Conservation (phyloP, 352 stramenopile species). For the Plasmopara halstedii region DNA sequence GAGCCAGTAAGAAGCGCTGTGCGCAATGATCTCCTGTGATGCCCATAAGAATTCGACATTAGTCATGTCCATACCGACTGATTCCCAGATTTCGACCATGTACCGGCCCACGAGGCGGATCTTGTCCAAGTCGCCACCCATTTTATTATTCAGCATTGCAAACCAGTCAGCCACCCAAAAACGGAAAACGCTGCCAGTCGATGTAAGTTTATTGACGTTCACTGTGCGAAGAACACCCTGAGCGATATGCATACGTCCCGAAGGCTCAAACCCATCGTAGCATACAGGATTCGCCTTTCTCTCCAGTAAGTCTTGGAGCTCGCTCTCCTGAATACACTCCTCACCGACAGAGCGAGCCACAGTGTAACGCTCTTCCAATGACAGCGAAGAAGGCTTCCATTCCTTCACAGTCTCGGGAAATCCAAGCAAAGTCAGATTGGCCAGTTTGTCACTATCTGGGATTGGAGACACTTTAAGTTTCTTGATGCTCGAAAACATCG, state of each 20-base stretch:
- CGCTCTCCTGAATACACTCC: conserved; percentile 90
- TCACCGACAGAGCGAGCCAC: conserved; percentile 84
- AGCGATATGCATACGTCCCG: conserved; percentile 98
- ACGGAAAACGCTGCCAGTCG: conserved; percentile 92
- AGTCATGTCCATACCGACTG: conserved; percentile 97
- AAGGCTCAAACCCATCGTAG: conserved; percentile 99
- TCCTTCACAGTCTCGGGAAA: conserved; percentile 53
- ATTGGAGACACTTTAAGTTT: conserved; percentile 68
- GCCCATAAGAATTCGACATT: conserved; percentile 99
- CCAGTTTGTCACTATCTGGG: conserved; percentile 65
- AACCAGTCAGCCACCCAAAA: conserved; percentile 99
- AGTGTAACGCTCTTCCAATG: conserved; percentile 73
- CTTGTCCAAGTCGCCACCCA: conserved; percentile 96
- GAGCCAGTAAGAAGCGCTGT: conserved; percentile 89
- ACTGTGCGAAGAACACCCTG: conserved; percentile 95
- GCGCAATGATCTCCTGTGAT: conserved; percentile 91
- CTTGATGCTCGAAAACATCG: conserved; percentile 92
- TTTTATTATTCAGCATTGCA: conserved; percentile 99
- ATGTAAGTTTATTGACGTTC: conserved; percentile 95
- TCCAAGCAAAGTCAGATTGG: conserved; percentile 48
- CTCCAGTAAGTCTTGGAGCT: conserved; percentile 74
- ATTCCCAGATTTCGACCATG: conserved; percentile 99
- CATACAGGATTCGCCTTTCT: conserved; percentile 87
- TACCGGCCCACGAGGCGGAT: conserved; percentile 95
- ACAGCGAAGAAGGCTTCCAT: conserved; percentile 72